Conservation (phyloP, 192 early-diverging fungal genomes). For the Podila minutissima region DNA sequence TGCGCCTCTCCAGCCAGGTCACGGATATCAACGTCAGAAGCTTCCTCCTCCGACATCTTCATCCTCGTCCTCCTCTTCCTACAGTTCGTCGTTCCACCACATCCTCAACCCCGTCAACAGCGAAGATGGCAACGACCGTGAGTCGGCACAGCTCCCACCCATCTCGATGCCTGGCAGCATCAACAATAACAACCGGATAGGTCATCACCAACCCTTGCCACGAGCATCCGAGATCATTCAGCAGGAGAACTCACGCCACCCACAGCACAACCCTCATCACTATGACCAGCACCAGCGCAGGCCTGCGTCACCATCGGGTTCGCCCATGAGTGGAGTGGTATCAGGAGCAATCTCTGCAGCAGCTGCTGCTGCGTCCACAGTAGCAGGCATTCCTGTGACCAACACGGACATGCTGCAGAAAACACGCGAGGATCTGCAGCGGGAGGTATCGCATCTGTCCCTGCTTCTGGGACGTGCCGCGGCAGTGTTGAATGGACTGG, state of each 20-base stretch:
- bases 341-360: background rate
- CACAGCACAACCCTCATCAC: background rate
- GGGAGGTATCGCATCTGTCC: conserved; percentile 65
- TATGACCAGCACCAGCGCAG: conserved; percentile 3
- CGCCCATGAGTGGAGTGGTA: background rate
- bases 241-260: conserved; percentile 4
- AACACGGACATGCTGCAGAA: conserved; percentile 57
- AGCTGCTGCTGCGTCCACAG: background rate
- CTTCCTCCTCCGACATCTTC: conserved; percentile 1
- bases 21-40: conserved; percentile 8
- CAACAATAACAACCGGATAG: background rate
- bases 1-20: background rate
- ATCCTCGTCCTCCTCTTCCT: background rate
- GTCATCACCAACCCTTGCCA: conserved; percentile 18
- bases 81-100: conserved; percentile 10
- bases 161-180: conserved; percentile 29
- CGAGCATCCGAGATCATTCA: conserved; percentile 41
- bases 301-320: background rate
- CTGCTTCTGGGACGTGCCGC: conserved; percentile 61
- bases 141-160: conserved; percentile 25
- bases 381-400: background rate
- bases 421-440: conserved; percentile 63
- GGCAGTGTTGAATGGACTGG: conserved; percentile 64
- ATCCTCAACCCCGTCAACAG: conserved; percentile 17
- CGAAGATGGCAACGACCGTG: conserved; percentile 4